Conservation (phyloP, 495 filamentous ascomycete genomes). For the Penicillium herquei region DNA sequence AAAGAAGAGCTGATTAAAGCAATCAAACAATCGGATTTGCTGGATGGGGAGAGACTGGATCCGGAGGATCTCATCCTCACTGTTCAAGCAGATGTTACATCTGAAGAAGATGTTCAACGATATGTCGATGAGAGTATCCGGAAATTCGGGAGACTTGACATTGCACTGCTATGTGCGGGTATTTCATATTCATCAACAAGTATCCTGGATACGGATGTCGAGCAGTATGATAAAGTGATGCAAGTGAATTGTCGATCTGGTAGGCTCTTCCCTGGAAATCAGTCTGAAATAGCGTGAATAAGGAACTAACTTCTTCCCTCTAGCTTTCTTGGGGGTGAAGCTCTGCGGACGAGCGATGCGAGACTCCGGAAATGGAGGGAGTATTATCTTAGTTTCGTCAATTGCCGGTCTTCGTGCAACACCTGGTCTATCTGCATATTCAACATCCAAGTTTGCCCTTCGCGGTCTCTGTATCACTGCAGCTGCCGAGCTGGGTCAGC, state of each 20-base stretch:
- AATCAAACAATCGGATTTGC: no score
- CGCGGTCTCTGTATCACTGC: slow-evolving; percentile 20
- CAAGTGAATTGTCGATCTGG: slow-evolving; percentile 19
- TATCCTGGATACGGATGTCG: slow-evolving; percentile 17
- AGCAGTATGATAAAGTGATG: slow-evolving; percentile 21
- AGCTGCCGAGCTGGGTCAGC: slow-evolving; percentile 16
- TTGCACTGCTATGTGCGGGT: slow-evolving; percentile 11
- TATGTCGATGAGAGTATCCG: slow-evolving; percentile 5
- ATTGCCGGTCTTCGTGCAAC: slow-evolving; percentile 23
- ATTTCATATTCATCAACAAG: slow-evolving; percentile 16
- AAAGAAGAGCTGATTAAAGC: neutral
- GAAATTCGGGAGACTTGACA: slow-evolving; percentile 17
- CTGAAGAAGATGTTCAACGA: slow-evolving; percentile 13
- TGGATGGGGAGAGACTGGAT: neutral
- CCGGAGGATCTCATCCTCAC: slow-evolving; percentile 8
- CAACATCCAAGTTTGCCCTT: slow-evolving; percentile 18
- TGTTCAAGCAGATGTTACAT: slow-evolving; percentile 19
- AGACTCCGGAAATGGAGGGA: slow-evolving; percentile 14
- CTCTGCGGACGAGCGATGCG: slow-evolving; percentile 17
- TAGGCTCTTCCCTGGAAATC: neutral
- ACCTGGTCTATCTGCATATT: slow-evolving; percentile 18
- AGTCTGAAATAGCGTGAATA: no score
- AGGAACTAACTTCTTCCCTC: neutral
- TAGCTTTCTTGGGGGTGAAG: slow-evolving; percentile 14
- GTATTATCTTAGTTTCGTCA: slow-evolving; percentile 20